Conservation (phyloP, 148 eudicot species). For the Rhododendron griersonianum region DNA sequence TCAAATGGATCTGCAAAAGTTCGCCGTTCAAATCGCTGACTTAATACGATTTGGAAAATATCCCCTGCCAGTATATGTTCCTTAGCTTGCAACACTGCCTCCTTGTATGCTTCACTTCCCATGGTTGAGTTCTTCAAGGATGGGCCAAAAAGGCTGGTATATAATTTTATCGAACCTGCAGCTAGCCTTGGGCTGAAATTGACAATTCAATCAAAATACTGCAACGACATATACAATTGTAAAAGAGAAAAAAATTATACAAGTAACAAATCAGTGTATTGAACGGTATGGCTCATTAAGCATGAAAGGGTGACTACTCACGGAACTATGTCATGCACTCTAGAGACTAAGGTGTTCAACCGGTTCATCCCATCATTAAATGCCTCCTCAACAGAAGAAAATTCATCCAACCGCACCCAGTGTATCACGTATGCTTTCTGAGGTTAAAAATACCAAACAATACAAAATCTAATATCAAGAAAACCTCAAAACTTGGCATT, state of each 20-base stretch:
- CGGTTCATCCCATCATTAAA: slow-evolving; percentile 62
- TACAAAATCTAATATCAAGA: not conserved
- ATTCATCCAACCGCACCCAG: slow-evolving; percentile 82
- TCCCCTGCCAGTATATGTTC: slow-evolving; percentile 98
- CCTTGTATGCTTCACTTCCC: slow-evolving; percentile 71
- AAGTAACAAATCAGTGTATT: not conserved
- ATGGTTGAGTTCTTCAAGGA: slow-evolving; percentile 69
- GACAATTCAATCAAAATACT: slow-evolving; percentile 9
- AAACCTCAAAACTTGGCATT: not conserved
- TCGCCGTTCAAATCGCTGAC: slow-evolving; percentile 93
- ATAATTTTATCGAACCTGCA: slow-evolving; percentile 74
- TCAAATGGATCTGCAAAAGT: slow-evolving; percentile 99
- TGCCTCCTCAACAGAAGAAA: slow-evolving; percentile 78
- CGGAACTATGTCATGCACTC: slow-evolving; percentile 77
- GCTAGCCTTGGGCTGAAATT: slow-evolving; percentile 75
- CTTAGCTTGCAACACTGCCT: slow-evolving; percentile 86
- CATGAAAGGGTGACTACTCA: slow-evolving; percentile 31
- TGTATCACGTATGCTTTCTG: slow-evolving; percentile 87
- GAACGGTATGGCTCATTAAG: not conserved
- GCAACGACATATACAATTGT: not conserved
- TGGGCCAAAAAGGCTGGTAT: slow-evolving; percentile 70
- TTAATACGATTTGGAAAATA: slow-evolving; percentile 92
- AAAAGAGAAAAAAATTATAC: not conserved
- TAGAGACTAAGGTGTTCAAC: slow-evolving; percentile 59
- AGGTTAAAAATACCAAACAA: slow-evolving; percentile 5